Conservation (phyloP, 2,329 filamentous ascomycete genomes). For the Microsporum audouinii region DNA sequence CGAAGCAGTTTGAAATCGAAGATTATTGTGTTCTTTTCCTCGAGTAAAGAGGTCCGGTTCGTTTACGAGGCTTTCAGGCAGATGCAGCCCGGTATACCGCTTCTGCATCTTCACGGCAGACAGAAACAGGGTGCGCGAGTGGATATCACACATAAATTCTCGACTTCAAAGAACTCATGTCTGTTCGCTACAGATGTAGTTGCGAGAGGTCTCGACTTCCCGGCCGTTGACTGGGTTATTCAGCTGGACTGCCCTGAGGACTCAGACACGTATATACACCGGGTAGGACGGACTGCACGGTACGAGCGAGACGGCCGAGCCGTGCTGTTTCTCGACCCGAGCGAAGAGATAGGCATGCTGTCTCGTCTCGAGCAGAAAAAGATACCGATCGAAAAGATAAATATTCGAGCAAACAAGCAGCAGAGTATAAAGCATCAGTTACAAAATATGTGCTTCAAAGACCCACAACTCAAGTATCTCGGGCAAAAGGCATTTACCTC, state of each 20-base stretch:
- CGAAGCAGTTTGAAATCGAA: conserved; percentile 84
- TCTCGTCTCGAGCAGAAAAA: conserved; percentile 76
- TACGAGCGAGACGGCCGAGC: conserved; percentile 81
- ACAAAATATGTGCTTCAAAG: conserved; percentile 92
- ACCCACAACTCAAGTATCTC: conserved; percentile 84
- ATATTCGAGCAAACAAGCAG: conserved; percentile 80
- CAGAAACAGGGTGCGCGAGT: conserved; percentile 85
- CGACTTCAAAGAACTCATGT: conserved; percentile 68
- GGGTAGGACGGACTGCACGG: conserved; percentile 86
- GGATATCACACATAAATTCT: conserved; percentile 77
- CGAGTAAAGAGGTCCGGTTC: conserved; percentile 91
- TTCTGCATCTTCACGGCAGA: conserved; percentile 84
- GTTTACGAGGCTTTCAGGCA: conserved; percentile 88
- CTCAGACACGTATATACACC: conserved; percentile 93
- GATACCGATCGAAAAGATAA: conserved; percentile 76
- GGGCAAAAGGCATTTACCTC: conserved; percentile 93
- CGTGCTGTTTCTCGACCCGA: conserved; percentile 83
- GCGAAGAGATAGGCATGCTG: conserved; percentile 85
- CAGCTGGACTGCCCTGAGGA: conserved; percentile 96
- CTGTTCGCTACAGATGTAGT: conserved; percentile 94
- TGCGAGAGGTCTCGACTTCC: conserved; percentile 87
- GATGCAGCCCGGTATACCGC: conserved; percentile 82
- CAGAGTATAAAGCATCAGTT: conserved; percentile 71
- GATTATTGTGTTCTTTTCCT: conserved; percentile 89
- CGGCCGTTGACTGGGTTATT: conserved; percentile 96